Base-by-base conservation (phyloP, 345 rosid genomes). In the Brassica carinata region DNA sequence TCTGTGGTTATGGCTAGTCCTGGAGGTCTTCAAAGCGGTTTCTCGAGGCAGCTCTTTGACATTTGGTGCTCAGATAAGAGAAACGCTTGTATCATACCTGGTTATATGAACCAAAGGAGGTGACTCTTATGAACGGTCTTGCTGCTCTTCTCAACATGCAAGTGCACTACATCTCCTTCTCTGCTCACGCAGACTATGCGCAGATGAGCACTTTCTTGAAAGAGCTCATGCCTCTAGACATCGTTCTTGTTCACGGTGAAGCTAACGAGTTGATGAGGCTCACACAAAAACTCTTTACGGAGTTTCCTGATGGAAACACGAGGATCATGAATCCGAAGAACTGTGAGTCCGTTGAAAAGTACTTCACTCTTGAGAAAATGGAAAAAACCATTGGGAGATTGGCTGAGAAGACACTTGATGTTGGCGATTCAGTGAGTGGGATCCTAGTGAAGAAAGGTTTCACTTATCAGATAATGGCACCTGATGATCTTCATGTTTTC, bases 1-100 rank as follows among this genome's bases (percentile, higher is more conserved):
- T 93, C 88, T 2, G 98, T 95, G 72, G 98, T 93, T 38, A 91
- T 95, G 99, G 99, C 99, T 51, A 95, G 89, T 82, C 99, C 98
- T 4, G 81, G 97, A 67, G 91, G 96, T 63, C 93, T 95, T 73
- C 98, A 95, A 76, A 95, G 99, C 27, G 99, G 98, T 53, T 69
- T 95, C 68, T 95, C 99, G 0, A 83, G 98, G 78, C 97, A 93
- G 81, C 86, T 95, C 73, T 95, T 95, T 79, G 99, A 93, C 80
- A 87, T 59, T 84, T 95, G 99, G 99, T 95, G 98, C 76, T 79
- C 92, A 40, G 96, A 95, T 19, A 95, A 87, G 93, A 95, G 90
- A 78, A 95, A 93, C 59, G 84, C 98, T 31, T 94, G 98, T 70
- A 85, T 93, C 23, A 72, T 95, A 69, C 99, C 98, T 0, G 96